Percentiles rank a stretch among this genome's conserved stretches.
phyloP scores from a whole-genome alignment of 805 yeast genomes.

The Saccharomyces eubayanus region DNA sequence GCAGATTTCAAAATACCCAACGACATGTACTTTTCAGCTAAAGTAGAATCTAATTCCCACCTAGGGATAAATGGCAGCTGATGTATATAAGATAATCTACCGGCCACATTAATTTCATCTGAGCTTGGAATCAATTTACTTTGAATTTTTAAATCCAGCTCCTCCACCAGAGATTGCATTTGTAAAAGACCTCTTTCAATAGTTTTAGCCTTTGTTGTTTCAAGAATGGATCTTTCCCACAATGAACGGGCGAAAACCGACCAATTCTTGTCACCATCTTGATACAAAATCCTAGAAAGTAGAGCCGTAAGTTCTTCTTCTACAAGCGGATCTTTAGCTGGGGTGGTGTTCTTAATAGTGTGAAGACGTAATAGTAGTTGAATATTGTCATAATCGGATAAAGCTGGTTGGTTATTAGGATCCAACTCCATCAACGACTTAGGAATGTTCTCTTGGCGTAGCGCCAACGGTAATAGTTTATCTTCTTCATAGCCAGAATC shows the following conservation, averaged over 20 bases:
- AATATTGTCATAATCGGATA: slow-evolving; percentile 62
- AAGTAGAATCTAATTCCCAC: slow-evolving; percentile 71
- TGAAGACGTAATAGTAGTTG: slow-evolving; percentile 64
- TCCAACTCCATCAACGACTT: slow-evolving; percentile 44
- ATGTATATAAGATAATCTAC: slow-evolving; percentile 63
- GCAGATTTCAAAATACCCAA: slow-evolving; percentile 83
- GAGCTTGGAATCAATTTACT: slow-evolving; percentile 46
- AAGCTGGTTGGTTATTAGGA: slow-evolving; percentile 73
- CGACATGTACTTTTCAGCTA: slow-evolving; percentile 82
- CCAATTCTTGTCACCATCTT: slow-evolving; percentile 44
- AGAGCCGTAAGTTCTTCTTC: slow-evolving; percentile 79
- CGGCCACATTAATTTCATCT: slow-evolving; percentile 24
- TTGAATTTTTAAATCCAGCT: slow-evolving; percentile 60
- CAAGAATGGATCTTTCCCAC: slow-evolving; percentile 85
- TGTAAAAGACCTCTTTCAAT: slow-evolving; percentile 91
- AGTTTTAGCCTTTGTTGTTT: slow-evolving; percentile 71
- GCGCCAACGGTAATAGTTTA: slow-evolving; percentile 53
- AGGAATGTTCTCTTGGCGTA: slow-evolving; percentile 59
- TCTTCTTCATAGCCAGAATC: slow-evolving; percentile 33
- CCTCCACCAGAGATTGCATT: slow-evolving; percentile 86
- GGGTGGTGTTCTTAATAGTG: slow-evolving; percentile 59
- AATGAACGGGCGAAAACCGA: slow-evolving; percentile 68
- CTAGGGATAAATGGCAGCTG: slow-evolving; percentile 70
- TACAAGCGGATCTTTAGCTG: slow-evolving; percentile 58
- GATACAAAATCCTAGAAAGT: slow-evolving; percentile 59